Percentiles rank a stretch among this genome's conserved stretches.
These are phyloP conservation scores for Fusarium armeniacum DNA, from an alignment of 2,329 filamentous ascomycete species.

Conservation along the genomic window DNA sequence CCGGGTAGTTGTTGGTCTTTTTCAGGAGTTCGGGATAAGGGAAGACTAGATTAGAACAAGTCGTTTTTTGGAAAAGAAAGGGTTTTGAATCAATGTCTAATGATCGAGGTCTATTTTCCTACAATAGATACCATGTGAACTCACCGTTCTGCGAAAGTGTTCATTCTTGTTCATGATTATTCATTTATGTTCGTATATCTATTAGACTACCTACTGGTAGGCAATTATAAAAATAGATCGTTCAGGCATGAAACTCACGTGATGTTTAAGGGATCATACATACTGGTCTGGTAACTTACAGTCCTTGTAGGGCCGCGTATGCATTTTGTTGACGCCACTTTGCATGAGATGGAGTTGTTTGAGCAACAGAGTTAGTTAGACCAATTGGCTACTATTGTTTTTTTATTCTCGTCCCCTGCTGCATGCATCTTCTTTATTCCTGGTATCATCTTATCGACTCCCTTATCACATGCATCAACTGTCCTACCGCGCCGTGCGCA, in stretches of 20 bases:
- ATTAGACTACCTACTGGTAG: too few species aligned
- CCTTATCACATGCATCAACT: slow-evolving; percentile 33
- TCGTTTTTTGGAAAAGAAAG: neutral
- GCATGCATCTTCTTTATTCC: neutral
- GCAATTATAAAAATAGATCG: neutral
- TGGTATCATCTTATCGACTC: slow-evolving; percentile 27
- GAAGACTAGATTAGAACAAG: neutral
- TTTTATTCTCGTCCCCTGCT: slow-evolving; percentile 13
- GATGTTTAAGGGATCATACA: neutral
- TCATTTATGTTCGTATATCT: neutral
- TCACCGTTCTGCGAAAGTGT: neutral
- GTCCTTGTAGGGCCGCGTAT: slow-evolving; percentile 30
- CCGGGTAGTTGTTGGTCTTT: neutral
- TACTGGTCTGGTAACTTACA: neutral
- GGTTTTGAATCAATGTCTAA: neutral
- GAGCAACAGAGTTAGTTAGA: slow-evolving; percentile 12
- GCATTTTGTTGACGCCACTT: slow-evolving; percentile 35
- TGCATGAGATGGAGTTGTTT: slow-evolving; percentile 8
- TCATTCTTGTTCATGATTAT: neutral
- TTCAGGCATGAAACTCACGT: slow-evolving; percentile 14
- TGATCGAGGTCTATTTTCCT: neutral
- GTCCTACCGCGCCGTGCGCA: slow-evolving; percentile 22
- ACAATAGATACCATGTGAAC: neutral
- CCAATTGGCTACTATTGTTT: slow-evolving; percentile 3
- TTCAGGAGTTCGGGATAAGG: neutral